Percentiles rank a stretch among this genome's conserved stretches.
Evolutionary conservation across 1,284 basidiomycete species (phyloP).

Genomic region (Rhizoctonia solani): DNA sequence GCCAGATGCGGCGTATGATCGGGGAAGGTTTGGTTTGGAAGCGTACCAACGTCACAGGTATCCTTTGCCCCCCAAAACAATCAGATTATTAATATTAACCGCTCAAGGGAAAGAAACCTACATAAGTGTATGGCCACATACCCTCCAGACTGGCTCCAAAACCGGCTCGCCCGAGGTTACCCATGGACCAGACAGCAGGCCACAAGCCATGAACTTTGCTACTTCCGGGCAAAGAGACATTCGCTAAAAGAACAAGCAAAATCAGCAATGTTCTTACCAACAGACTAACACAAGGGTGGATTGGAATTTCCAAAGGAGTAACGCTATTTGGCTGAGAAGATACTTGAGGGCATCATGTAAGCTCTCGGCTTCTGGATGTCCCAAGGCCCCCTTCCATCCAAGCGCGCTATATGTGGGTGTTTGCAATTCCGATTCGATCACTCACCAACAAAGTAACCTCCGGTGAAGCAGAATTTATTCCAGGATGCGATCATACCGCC

Average conservation of each 20-base stretch:
- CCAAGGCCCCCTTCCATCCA: too few species aligned
- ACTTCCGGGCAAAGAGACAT: slow-evolving; percentile 81
- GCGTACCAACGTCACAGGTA: too few species aligned
- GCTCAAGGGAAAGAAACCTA: background rate
- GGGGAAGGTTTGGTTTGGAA: slow-evolving; percentile 46
- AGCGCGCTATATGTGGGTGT: too few species aligned
- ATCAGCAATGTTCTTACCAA: too few species aligned
- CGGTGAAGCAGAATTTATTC: slow-evolving; percentile 96
- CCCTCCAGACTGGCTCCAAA: slow-evolving; percentile 60
- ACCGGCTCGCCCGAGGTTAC: slow-evolving; percentile 59
- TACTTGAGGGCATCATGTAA: too few species aligned
- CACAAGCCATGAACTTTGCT: slow-evolving; percentile 64
- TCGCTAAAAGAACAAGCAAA: slow-evolving; percentile 45
- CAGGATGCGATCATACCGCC: slow-evolving; percentile 59
- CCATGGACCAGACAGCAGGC: slow-evolving; percentile 70
- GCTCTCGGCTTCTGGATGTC: too few species aligned
- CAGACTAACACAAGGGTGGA: too few species aligned
- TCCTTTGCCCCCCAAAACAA: slow-evolving; percentile 50
- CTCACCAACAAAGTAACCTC: slow-evolving; percentile 66
- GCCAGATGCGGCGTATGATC: slow-evolving; percentile 34
- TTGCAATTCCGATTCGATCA: too few species aligned
- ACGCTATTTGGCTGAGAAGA: too few species aligned
- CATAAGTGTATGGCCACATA: slow-evolving; percentile 49
- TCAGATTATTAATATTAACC: slow-evolving; percentile 33
- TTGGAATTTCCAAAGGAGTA: too few species aligned